Base-by-base conservation (phyloP, 1,284 basidiomycete species). In the Trichosporon sp. region DNA sequence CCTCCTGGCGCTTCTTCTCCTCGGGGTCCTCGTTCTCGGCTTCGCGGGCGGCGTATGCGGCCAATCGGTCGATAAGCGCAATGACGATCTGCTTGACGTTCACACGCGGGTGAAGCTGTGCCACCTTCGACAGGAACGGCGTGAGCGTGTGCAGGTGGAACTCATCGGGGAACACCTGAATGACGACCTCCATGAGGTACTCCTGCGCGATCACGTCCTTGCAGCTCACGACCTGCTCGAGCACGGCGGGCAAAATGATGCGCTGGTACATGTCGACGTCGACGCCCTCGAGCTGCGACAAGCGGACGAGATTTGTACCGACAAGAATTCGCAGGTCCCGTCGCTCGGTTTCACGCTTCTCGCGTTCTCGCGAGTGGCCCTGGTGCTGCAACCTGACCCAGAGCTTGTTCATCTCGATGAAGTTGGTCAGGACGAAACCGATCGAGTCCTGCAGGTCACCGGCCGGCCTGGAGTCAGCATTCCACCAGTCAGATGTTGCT, bases 391-490 rank as follows among this genome's bases (percentile, higher is more conserved):
- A 86, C 56, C 95, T 90, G 1, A 98, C 95, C 95, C 95, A 98
- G 31, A 98, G 89, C 82, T 97, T 98, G 87, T 97, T 98, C 95
- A 97, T 98, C 81, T 98, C 95, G 80, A 98, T 93, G 78, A 97
- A 97, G 84, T 98, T 97, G 72, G 94, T 96, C 70, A 98, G 87
- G 29, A 97, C 93, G 80, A 97, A 98, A 2, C 88, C 89, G 73
- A 93, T 95, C 1, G 93, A 96, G 83, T 98, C 95, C 83, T 94
- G 90, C 2, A 98, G 86, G 79, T 93, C 93, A 62, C 95, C 95
- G 56, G 85, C 82, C 18, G 92, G 92, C 21, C 94, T 96, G 77
- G 8, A 53, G 29, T 44, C 21, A 67, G 60, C 29, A 15, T 25
- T 2, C 7, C 31, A 2, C 47, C 21, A 13, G 1, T 15, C 6